Evolutionary conservation across 2,329 filamentous ascomycete genomes (phyloP).

Genomic region (Sclerotiophoma versabilis): DNA sequence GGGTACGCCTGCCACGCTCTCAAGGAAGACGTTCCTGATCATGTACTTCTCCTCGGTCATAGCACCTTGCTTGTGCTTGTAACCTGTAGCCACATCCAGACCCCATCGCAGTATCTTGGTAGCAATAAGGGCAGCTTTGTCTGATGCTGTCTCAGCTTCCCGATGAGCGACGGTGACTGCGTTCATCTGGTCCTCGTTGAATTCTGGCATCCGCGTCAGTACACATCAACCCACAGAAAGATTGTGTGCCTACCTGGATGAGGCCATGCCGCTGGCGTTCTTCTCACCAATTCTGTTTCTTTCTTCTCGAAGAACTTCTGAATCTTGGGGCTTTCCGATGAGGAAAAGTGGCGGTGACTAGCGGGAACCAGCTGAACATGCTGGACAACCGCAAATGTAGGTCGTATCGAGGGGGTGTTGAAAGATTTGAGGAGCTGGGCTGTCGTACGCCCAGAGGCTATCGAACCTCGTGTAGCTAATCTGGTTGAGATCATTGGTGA

Average conservation of each 20-base stretch:
- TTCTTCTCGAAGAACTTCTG: constrained; percentile 58
- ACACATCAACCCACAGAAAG: neutral
- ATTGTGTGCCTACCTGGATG: constrained; percentile 51
- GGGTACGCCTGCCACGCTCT: constrained; percentile 92
- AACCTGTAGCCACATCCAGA: constrained; percentile 83
- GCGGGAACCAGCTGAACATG: constrained; percentile 30
- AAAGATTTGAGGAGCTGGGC: constrained; percentile 48
- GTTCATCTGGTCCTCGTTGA: constrained; percentile 80
- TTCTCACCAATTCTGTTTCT: constrained; percentile 54
- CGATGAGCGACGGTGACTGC: constrained; percentile 78
- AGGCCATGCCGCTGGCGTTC: constrained; percentile 57
- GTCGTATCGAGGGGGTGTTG: constrained; percentile 44
- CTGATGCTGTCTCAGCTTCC: constrained; percentile 72
- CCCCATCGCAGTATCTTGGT: constrained; percentile 79
- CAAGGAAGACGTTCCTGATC: constrained; percentile 88
- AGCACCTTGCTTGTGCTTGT: constrained; percentile 73
- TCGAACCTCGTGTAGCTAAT: constrained; percentile 31
- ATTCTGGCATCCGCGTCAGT: constrained; percentile 55
- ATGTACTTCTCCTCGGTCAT: constrained; percentile 91
- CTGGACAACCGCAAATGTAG: constrained; percentile 43
- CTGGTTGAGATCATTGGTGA: constrained; percentile 40
- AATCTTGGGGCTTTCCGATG: constrained; percentile 40
- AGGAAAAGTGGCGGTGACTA: constrained; percentile 52
- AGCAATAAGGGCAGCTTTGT: constrained; percentile 78
- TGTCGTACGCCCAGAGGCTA: constrained; percentile 48